Base-by-base conservation (phyloP, 2,329 filamentous ascomycete species). In the Thelonectria rubi region DNA sequence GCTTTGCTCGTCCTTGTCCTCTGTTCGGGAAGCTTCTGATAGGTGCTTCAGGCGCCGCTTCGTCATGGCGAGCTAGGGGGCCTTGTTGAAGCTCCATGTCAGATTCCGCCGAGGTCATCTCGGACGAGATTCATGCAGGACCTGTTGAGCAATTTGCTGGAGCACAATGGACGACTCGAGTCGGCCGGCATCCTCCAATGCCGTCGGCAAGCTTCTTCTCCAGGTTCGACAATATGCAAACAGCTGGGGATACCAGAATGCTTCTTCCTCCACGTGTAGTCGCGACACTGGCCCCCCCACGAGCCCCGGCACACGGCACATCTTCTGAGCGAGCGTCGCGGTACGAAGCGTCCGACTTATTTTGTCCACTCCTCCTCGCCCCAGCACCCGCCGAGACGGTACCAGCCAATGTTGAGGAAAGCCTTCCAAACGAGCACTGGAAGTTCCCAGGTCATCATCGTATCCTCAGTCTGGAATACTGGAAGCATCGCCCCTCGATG, bases 241-340 rank as follows among this genome's bases (percentile, higher is more conserved):
- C 26, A 30, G 43, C 24, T 43, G 24, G 5, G 26, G 26, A 30
- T 2, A 8, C 2, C 7, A 5, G 10, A 30, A 30, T 30, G 26
- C 26, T 30, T 30, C 26, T 30, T 24, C 21, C 7, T 24, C 21
- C 50, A 59, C 50, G 50, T 59, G 57, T 50, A 39, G 50, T 37
- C 43, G 50, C 49, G 50, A 46, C 50, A 55, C 50, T 59, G 45
- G 45, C 21, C 26, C 57, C 57, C 50, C 50, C 54, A 50, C 43
- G 18, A 45, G 18, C 26, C 37, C 20, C 45, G 45, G 37, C 45
- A 47, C 21, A 42, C 21, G 26, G 49, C n/a, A 48, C 42, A 58
- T 45, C n/a, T 53, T 32, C 20, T 11, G 34, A 12, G 24, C 43
- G 18, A 34, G 49, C 9, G 34, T 37, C 21, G 24, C 8, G 8